A percentile compares a stretch with the other conserved stretches of the same genome.
Conservation (phyloP, 2,329 filamentous ascomycete genomes). For the Aureobasidium sp. region DNA sequence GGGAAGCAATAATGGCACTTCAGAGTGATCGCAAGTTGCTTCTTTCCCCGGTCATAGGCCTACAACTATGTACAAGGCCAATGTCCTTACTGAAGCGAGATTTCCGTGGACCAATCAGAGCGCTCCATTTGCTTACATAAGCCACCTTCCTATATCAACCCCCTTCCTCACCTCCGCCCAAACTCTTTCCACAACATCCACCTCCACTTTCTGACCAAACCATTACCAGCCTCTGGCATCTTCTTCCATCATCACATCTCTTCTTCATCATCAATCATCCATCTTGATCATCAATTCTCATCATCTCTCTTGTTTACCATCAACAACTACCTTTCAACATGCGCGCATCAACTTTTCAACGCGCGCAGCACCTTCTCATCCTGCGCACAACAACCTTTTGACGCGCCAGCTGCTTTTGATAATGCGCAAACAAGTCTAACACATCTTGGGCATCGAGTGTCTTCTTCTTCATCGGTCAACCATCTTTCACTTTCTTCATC, state of each 20-base stretch:
- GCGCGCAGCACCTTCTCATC: not conserved
- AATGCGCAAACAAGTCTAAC: not conserved
- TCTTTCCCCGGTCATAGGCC: too few species aligned
- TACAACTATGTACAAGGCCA: too few species aligned
- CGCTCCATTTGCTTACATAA: too few species aligned
- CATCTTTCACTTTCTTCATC: not conserved
- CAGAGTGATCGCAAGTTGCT: too few species aligned
- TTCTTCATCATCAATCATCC: constrained; percentile 1
- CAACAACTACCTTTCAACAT: not conserved
- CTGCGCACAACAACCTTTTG: too few species aligned
- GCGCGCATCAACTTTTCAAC: not conserved
- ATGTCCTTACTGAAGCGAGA: too few species aligned
- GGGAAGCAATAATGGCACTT: too few species aligned
- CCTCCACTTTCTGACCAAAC: not conserved
- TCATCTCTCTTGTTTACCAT: constrained; percentile 5
- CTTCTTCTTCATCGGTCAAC: constrained; percentile 10
- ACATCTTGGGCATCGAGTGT: constrained; percentile 12
- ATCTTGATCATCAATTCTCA: not conserved
- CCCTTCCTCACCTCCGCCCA: not conserved
- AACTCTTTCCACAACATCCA: not conserved
- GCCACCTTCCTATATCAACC: not conserved
- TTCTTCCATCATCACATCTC: not conserved
- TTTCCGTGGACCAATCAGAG: too few species aligned
- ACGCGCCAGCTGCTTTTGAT: not conserved
- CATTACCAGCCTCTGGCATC: not conserved